Conservation (phyloP, 441 rosid species). For the Geranium incanum region DNA sequence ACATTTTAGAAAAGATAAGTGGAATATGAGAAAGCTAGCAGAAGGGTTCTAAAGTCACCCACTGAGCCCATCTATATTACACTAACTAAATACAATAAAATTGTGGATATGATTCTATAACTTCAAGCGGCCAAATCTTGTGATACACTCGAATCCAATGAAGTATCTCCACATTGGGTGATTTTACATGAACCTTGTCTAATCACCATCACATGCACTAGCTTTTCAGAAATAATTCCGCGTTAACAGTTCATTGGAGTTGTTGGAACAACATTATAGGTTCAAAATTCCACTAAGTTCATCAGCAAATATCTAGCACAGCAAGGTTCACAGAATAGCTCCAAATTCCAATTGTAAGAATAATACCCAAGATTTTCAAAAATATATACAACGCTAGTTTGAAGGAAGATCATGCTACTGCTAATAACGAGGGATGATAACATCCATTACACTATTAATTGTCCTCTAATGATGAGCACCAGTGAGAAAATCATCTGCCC, state of each 20-base stretch:
- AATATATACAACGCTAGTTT: not conserved
- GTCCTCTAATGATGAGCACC: not conserved
- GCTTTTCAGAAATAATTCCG: not conserved
- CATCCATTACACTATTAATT: not conserved
- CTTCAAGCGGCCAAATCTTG: not conserved
- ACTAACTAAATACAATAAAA: not conserved
- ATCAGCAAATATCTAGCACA: not conserved
- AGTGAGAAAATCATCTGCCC: not conserved
- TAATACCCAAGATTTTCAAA: not conserved
- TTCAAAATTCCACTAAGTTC: not conserved
- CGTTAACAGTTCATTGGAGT: not conserved
- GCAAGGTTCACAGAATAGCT: not conserved
- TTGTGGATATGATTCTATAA: not conserved
- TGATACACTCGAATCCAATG: not conserved
- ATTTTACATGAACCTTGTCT: not conserved
- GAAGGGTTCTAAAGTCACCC: not conserved
- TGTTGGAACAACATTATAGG: slow-evolving; percentile 1
- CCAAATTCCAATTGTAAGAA: not conserved
- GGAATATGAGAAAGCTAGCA: slow-evolving; percentile 4
- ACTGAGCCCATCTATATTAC: not conserved
- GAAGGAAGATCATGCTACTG: not conserved
- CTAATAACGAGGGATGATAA: not conserved
- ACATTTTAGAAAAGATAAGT: slow-evolving; percentile 1
- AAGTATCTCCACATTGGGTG: not conserved
- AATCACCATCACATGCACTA: not conserved